Evolutionary conservation across 768 basidiomycete species (phyloP).

Genomic region (Myochromella boudieri): DNA sequence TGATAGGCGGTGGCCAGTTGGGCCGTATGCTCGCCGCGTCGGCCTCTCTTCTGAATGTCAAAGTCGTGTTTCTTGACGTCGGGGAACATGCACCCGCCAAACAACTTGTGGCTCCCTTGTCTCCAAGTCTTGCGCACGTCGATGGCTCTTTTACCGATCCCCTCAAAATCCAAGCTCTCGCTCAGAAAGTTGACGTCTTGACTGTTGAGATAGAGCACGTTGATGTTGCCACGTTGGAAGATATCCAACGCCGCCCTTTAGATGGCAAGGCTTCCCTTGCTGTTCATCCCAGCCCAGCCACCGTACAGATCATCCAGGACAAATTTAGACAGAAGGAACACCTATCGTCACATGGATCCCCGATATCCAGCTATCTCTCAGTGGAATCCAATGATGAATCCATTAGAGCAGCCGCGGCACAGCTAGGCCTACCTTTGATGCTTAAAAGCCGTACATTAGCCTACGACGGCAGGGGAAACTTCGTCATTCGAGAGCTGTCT

Average conservation of each 20-base stretch:
- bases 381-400: slow-evolving; percentile 57
- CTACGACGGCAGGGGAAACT: slow-evolving; percentile 96
- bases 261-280: too few species aligned
- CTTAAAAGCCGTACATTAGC: slow-evolving; percentile 94
- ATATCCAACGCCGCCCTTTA: too few species aligned
- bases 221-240: slow-evolving; percentile 69
- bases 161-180: slow-evolving; percentile 75
- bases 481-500: slow-evolving; percentile 56
- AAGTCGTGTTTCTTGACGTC: slow-evolving; percentile 81
- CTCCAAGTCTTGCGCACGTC: slow-evolving; percentile 57
- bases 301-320: slow-evolving; percentile 88
- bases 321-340: slow-evolving; percentile 76
- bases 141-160: slow-evolving; percentile 90
- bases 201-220: slow-evolving; percentile 99
- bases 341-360: slow-evolving; percentile 61
- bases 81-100: slow-evolving; percentile 86
- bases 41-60: slow-evolving; percentile 83
- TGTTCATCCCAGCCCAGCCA: slow-evolving; percentile 79
- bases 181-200: slow-evolving; percentile 77
- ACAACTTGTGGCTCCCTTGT: slow-evolving; percentile 66
- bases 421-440: slow-evolving; percentile 88
- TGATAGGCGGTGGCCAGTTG: slow-evolving; percentile 89
- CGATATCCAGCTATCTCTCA: slow-evolving; percentile 58
- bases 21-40: slow-evolving; percentile 95
- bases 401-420: slow-evolving; percentile 48